Evolutionary conservation across 2,329 filamentous ascomycete genomes (phyloP).

Genomic region (Hymenoscyphus linearis): DNA sequence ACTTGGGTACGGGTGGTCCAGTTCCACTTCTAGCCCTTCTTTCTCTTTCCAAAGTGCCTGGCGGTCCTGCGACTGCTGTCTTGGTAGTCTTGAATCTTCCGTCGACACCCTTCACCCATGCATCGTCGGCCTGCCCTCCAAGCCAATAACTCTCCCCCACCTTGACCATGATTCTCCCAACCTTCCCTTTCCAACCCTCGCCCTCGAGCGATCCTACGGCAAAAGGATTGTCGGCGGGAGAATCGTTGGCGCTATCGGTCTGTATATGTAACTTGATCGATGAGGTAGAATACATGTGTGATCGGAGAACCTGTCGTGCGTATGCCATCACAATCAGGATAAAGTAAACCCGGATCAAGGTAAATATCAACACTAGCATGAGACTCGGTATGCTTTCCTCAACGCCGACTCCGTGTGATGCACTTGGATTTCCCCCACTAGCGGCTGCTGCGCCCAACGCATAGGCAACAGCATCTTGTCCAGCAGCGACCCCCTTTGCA

Average conservation of each 20-base stretch:
- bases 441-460: slow-evolving; percentile 34
- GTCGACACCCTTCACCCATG: slow-evolving; percentile 62
- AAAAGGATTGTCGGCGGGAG: slow-evolving; percentile 64
- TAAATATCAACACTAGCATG: slow-evolving; percentile 67
- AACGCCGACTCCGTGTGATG: slow-evolving; percentile 61
- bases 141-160: slow-evolving; percentile 78
- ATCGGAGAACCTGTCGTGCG: slow-evolving; percentile 69
- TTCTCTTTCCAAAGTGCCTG: slow-evolving; percentile 37
- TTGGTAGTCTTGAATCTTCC: slow-evolving; percentile 51
- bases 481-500: slow-evolving; percentile 39
- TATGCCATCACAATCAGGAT: slow-evolving; percentile 78
- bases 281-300: slow-evolving; percentile 53
- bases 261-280: slow-evolving; percentile 29
- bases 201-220: slow-evolving; percentile 64
- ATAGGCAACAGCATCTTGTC: slow-evolving; percentile 49
- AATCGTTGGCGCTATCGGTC: slow-evolving; percentile 35
- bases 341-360: slow-evolving; percentile 75
- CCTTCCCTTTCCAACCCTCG: slow-evolving; percentile 69
- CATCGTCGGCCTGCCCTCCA: slow-evolving; percentile 54
- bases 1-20: slow-evolving; percentile 32
- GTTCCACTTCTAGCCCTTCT: slow-evolving; percentile 40
- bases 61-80: slow-evolving; percentile 34
- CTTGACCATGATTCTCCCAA: slow-evolving; percentile 74
- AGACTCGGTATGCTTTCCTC: slow-evolving; percentile 71
- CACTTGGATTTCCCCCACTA: slow-evolving; percentile 37